phyloP scores from a whole-genome alignment of 139 green algal genomes.

The Monoraphidium neglectum region DNA sequence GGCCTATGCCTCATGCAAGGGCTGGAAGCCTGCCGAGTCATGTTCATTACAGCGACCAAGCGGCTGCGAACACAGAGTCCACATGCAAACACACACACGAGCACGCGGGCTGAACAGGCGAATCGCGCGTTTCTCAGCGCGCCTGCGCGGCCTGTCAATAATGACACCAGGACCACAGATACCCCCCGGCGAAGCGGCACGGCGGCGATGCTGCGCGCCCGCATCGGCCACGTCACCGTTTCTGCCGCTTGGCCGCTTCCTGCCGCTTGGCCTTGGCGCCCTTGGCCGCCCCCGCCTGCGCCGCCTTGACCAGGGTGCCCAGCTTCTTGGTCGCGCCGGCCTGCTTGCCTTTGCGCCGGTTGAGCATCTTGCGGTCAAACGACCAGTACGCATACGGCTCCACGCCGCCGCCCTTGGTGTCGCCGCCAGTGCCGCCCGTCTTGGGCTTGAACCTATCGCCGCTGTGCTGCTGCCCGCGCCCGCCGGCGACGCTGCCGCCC shows the following conservation, averaged over 20 bases:
- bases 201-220: neutral
- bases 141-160: too few species aligned
- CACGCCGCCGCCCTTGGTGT: constrained; percentile 64
- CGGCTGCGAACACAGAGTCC: too few species aligned
- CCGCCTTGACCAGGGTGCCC: constrained; percentile 48
- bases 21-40: too few species aligned
- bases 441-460: constrained; percentile 74
- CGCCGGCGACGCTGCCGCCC: constrained; percentile 7
- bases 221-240: neutral
- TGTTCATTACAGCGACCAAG: too few species aligned
- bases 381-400: constrained; percentile 99
- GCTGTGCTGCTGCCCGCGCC: constrained; percentile 49
- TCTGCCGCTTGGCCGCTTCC: neutral
- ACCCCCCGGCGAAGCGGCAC: neutral
- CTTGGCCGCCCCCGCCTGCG: constrained; percentile 54
- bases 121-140: neutral
- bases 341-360: constrained; percentile 80
- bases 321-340: constrained; percentile 52
- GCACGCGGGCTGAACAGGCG: neutral
- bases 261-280: constrained; percentile 60
- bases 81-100: constrained; percentile 7
- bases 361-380: constrained; percentile 92
- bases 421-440: constrained; percentile 58
- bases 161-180: neutral
- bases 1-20: too few species aligned